A percentile compares a stretch with the other conserved stretches of the same genome.
phyloP scores from a whole-genome alignment of 2,329 filamentous ascomycete genomes.

The Fusarium albosuccineum region DNA sequence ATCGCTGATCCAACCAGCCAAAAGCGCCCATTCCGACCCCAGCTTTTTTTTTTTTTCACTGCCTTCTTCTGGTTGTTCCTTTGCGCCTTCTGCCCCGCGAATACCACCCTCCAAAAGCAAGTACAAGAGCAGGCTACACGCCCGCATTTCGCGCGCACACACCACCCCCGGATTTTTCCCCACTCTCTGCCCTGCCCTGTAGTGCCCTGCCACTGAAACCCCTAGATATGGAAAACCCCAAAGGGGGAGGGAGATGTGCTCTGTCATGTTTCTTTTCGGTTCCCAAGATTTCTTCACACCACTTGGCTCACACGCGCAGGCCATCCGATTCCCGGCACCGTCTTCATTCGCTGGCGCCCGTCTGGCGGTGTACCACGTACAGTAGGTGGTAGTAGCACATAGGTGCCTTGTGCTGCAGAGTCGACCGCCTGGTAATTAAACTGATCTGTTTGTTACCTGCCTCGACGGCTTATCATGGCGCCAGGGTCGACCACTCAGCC shows the following conservation, averaged over 20 bases:
- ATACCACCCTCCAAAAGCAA: conserved; percentile 37
- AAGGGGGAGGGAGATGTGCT: conserved; percentile 1
- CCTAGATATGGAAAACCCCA: conserved; percentile 25
- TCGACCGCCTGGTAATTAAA: conserved; percentile 27
- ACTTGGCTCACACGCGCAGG: conserved; percentile 6
- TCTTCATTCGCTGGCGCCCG: conserved; percentile 34
- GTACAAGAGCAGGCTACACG: conserved; percentile 15
- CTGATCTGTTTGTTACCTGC: conserved; percentile 20
- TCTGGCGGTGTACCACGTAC: conserved; percentile 41
- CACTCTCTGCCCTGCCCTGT: too few relatives aligned
- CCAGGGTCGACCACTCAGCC: conserved; percentile 32
- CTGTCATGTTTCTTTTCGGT: conserved; percentile 28
- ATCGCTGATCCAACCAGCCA: conserved; percentile 35
- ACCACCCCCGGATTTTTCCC: conserved; percentile 38
- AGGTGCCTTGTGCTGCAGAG: conserved; percentile 26
- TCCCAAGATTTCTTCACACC: conserved; percentile 38
- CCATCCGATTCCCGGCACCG: conserved; percentile 31
- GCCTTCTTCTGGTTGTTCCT: background rate
- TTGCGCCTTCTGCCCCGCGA: conserved; percentile 22
- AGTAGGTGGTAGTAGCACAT: conserved; percentile 15
- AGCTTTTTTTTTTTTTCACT: conserved; percentile 27
- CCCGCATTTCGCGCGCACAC: conserved; percentile 33
- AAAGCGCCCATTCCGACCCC: conserved; percentile 32
- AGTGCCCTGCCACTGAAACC: background rate
- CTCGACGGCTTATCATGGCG: conserved; percentile 28